Base-by-base conservation (phyloP, 2,329 filamentous ascomycete genomes). In the Trichoderma cornu-damae region DNA sequence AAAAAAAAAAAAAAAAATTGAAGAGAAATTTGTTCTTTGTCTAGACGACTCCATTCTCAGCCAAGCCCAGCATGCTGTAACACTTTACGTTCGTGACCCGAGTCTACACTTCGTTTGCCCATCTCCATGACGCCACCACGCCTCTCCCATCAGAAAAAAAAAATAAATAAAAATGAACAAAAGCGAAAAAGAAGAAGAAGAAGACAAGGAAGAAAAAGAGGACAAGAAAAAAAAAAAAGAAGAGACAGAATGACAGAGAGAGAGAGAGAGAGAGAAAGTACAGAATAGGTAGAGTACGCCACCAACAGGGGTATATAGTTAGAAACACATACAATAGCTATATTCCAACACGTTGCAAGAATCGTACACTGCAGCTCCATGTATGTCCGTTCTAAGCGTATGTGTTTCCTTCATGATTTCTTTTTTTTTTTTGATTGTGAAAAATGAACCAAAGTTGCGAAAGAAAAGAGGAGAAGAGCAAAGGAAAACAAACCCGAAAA, bases 261-360 rank as follows among this genome's bases (percentile, higher is more conserved):
- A n/a, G n/a, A n/a, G n/a, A n/a, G n/a, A 26, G n/a, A 24, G 5
- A 24, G 26, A 43, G 11, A 40, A 55, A 47, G 20, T 55, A 55
- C 49, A 43, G 6, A 51, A 56, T 16, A 42, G 35, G 32, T 30
- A 55, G 18, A 28, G n/a, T 49, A 35, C 30, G 37, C 57, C 50
- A 18, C 37, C 38, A 18, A 52, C 18, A 24, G 32, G 57, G 38
- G 48, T 47, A 58, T 47, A 58, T 56, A 49, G 49, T 55, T 48
- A 49, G 51, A 59, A 50, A 56, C 34, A 55, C 57, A 59, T 55
- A 59, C 57, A 59, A 30, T 58, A 58, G 22, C 26, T 46, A 44
- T 46, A 38, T 48, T 54, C 34, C 57, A 44, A 55, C 24, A 49
- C 35, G 42, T 53, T 53, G 55, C 37, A 53, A 46, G 43, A 58